Evolutionary conservation across 169 alveolate species (phyloP).

Genomic region (Plasmodium gallinaceum): DNA sequence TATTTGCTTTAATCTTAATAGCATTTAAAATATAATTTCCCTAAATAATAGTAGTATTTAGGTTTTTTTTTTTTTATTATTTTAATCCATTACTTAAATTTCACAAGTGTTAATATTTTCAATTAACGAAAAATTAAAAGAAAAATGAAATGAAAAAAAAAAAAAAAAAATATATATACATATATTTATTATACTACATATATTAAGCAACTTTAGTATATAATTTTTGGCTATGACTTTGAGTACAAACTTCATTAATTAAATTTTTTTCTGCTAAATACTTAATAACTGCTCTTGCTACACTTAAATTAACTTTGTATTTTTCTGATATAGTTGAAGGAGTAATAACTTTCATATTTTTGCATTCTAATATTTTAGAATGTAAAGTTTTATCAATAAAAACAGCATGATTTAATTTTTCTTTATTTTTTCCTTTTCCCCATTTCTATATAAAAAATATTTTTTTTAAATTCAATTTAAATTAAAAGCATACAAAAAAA

Average conservation of each 20-base stretch:
- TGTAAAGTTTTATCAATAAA: conserved; percentile 93
- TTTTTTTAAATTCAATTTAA: too few species aligned
- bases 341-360: conserved; percentile 93
- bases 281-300: conserved; percentile 92
- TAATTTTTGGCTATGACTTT: conserved; percentile 88
- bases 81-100: neutral
- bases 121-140: neutral
- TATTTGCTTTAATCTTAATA: neutral
- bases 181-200: neutral
- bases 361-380: conserved; percentile 93
- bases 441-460: conserved; percentile 87
- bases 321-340: conserved; percentile 94
- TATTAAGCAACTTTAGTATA: conserved; percentile 86
- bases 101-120: neutral
- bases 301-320: conserved; percentile 92
- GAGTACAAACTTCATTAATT: conserved; percentile 91
- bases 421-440: conserved; percentile 94
- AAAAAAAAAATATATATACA: conserved; percentile 1
- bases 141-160: conserved; percentile 10
- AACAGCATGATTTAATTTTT: conserved; percentile 96
- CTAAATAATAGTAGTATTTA: neutral
- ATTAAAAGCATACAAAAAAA: neutral
- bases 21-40: too few species aligned
- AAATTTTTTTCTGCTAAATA: conserved; percentile 88
- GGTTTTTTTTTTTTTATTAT: conserved; percentile 2